Percentiles rank a stretch among this genome's conserved stretches.
Conservation (phyloP, 2,329 filamentous ascomycete species). For the Hirsutella minnesotensis region DNA sequence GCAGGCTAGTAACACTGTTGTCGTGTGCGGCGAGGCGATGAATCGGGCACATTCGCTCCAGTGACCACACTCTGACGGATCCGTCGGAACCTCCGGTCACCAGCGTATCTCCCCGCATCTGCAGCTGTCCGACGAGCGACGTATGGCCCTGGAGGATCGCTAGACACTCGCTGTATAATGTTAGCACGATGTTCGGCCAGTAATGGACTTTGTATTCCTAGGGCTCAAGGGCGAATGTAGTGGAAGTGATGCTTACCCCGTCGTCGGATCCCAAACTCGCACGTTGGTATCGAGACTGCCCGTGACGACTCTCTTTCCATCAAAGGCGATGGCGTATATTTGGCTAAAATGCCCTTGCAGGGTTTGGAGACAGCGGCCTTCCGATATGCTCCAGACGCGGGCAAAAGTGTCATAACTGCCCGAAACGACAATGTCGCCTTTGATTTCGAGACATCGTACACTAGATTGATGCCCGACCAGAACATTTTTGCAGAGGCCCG, state of each 20-base stretch:
- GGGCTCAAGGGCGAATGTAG: too few relatives aligned
- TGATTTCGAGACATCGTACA: constrained; percentile 88
- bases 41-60: constrained; percentile 82
- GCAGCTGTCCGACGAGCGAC: constrained; percentile 87
- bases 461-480: constrained; percentile 92
- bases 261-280: constrained; percentile 86
- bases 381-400: constrained; percentile 94
- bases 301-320: constrained; percentile 84
- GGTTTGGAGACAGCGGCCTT: constrained; percentile 83
- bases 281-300: constrained; percentile 95
- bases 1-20: constrained; percentile 93
- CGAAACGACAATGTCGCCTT: constrained; percentile 93
- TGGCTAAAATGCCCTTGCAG: constrained; percentile 94
- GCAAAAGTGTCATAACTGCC: constrained; percentile 97
- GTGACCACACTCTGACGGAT: constrained; percentile 90
- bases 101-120: constrained; percentile 88
- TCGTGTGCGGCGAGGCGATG: constrained; percentile 93
- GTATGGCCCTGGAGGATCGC: constrained; percentile 95
- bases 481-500: constrained; percentile 80
- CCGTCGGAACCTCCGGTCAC: constrained; percentile 95
- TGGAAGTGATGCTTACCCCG: constrained; percentile 51
- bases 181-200: too few relatives aligned
- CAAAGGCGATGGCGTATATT: constrained; percentile 97
- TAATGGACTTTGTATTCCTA: too few relatives aligned
- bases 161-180: constrained; percentile 51